Evolutionary conservation across 2,329 filamentous ascomycete genomes (phyloP).

Genomic region (Fusarium buharicum): DNA sequence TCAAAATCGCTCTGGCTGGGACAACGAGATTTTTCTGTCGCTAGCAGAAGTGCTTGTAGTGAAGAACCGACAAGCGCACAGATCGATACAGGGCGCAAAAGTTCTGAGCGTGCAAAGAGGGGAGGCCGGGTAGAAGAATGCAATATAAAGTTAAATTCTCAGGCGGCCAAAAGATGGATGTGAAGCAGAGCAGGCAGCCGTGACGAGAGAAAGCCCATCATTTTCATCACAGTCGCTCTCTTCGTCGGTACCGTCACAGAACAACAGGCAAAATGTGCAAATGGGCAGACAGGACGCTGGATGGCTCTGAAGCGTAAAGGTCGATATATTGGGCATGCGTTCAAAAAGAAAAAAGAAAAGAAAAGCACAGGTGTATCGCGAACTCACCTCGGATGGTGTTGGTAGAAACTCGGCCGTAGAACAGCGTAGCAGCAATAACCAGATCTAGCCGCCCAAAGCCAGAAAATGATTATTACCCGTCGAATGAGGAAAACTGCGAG

Average conservation of each 20-base stretch:
- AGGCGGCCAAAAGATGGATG: conserved; percentile 11
- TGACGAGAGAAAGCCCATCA: conserved; percentile 16
- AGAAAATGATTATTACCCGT: conserved; percentile 22
- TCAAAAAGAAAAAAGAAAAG: conserved; percentile 9
- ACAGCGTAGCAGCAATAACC: conserved; percentile 26
- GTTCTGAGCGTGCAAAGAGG: conserved; percentile 3
- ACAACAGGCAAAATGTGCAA: conserved; percentile 13
- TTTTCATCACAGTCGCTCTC: conserved; percentile 25
- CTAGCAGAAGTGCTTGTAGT: conserved; percentile 15
- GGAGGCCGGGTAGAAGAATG: conserved; percentile 11
- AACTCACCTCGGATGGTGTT: conserved; percentile 39
- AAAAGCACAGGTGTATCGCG: conserved; percentile 26
- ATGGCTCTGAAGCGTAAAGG: neutral
- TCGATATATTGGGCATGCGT: conserved; percentile 12
- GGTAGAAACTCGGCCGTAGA: conserved; percentile 4
- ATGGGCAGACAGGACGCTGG: neutral
- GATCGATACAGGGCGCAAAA: conserved; percentile 12
- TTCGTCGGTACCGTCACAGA: conserved; percentile 4
- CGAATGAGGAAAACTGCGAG: conserved; percentile 31
- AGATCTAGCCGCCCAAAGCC: conserved; percentile 19
- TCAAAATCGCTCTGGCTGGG: conserved; percentile 17
- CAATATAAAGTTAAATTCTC: conserved; percentile 17
- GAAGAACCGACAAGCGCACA: conserved; percentile 19
- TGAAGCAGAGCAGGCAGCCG: conserved; percentile 34
- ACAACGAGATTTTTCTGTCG: conserved; percentile 23